phyloP scores from a whole-genome alignment of 306 rosid species.

The Vigna mungo region DNA sequence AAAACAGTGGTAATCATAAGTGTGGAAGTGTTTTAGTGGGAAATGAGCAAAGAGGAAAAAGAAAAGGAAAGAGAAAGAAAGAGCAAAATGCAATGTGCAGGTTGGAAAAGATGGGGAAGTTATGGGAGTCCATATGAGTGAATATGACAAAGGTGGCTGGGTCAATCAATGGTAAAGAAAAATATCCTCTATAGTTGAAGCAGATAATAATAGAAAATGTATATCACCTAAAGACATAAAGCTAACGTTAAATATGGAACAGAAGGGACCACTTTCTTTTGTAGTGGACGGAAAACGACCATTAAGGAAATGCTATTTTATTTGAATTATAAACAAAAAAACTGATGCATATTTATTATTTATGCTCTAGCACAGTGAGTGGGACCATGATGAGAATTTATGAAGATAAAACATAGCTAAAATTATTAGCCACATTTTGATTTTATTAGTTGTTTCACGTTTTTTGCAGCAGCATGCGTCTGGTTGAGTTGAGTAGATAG shows the following conservation, averaged over 20 bases:
- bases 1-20: not conserved
- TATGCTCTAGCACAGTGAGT: not conserved
- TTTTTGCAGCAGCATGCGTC: constrained; percentile 27
- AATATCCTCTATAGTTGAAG: constrained; percentile 25
- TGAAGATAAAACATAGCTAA: constrained; percentile 1
- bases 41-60: not conserved
- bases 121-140: constrained; percentile 52
- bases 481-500: constrained; percentile 20
- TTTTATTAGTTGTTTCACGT: not conserved
- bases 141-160: constrained; percentile 41
- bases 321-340: not conserved
- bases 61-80: constrained; percentile 2
- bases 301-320: not conserved
- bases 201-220: constrained; percentile 17
- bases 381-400: not conserved
- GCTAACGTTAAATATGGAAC: constrained; percentile 34
- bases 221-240: constrained; percentile 11
- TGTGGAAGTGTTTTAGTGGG: not conserved
- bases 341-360: not conserved
- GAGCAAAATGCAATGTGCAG: constrained; percentile 26
- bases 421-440: constrained; percentile 8
- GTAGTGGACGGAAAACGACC: constrained; percentile 42
- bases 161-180: constrained; percentile 38
- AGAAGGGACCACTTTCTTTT: constrained; percentile 43
- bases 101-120: constrained; percentile 48